phyloP scores from a whole-genome alignment of 768 basidiomycete genomes.

The Rubroboletus pulcherrimus region DNA sequence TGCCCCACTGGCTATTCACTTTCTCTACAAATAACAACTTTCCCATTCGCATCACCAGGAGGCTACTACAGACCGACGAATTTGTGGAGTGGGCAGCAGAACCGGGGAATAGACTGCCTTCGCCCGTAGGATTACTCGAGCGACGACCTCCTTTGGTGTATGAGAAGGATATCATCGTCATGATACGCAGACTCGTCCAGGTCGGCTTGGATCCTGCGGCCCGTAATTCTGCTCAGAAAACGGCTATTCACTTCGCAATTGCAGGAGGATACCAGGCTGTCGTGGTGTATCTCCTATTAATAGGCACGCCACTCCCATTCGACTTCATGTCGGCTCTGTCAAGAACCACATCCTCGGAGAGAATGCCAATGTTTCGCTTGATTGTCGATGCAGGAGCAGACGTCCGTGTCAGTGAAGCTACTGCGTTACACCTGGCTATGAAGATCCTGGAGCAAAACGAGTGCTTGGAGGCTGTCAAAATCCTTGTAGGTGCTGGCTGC shows the following conservation, averaged over 20 bases:
- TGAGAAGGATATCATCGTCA: conserved; percentile 3
- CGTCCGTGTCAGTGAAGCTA: neutral
- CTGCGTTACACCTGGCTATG: neutral
- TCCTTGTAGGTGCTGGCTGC: neutral
- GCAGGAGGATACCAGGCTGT: neutral
- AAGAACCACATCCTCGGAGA: neutral
- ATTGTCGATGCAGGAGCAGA: neutral
- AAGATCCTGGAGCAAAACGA: neutral
- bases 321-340: neutral
- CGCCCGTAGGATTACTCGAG: neutral
- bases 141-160: conserved; percentile 1
- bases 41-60: conserved; percentile 2
- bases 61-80: conserved; percentile 4
- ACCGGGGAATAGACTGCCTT: neutral
- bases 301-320: neutral
- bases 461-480: neutral
- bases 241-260: conserved; percentile 1
- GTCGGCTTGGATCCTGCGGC: neutral
- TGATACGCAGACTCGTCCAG: conserved; percentile 7
- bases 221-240: neutral
- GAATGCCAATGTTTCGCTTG: neutral
- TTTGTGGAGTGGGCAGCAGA: conserved; percentile 9
- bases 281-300: neutral
- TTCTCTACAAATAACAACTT: neutral
- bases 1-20: conserved; percentile 1